Percentiles rank a stretch among this genome's conserved stretches.
Conservation (phyloP, 306 rosid genomes). For the Sechiopsis laciniata region DNA sequence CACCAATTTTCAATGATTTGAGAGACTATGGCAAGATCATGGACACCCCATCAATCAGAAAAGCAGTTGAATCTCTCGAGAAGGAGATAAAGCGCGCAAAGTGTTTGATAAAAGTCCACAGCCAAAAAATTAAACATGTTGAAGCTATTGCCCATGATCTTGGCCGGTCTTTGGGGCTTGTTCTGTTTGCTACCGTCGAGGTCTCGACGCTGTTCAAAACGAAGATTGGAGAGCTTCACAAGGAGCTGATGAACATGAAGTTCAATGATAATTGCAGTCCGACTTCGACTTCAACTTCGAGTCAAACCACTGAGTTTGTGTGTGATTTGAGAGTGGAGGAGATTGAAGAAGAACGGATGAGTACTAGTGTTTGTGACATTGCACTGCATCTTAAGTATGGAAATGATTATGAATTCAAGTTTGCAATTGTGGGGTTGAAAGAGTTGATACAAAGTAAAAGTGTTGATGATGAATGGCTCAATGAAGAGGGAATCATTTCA, state of each 20-base stretch:
- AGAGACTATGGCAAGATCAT: slow-evolving; percentile 34
- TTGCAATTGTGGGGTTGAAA: slow-evolving; percentile 46
- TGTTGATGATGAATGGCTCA: slow-evolving; percentile 40
- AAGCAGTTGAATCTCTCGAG: slow-evolving; percentile 72
- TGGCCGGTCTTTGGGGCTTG: slow-evolving; percentile 71
- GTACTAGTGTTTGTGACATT: slow-evolving; percentile 44
- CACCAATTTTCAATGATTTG: slow-evolving; percentile 51
- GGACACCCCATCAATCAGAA: slow-evolving; percentile 47
- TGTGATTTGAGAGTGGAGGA: slow-evolving; percentile 46
- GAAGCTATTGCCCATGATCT: slow-evolving; percentile 64
- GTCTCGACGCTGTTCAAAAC: slow-evolving; percentile 50
- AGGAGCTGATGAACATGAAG: slow-evolving; percentile 49
- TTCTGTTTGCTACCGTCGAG: slow-evolving; percentile 56
- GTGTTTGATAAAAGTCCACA: slow-evolving; percentile 34
- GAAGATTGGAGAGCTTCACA: slow-evolving; percentile 44
- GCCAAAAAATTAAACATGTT: slow-evolving; percentile 41
- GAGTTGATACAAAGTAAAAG: slow-evolving; percentile 40
- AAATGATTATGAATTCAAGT: slow-evolving; percentile 54
- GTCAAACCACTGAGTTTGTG: slow-evolving; percentile 36
- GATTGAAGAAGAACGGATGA: slow-evolving; percentile 41
- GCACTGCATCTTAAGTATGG: slow-evolving; percentile 62
- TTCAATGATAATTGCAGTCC: slow-evolving; percentile 39
- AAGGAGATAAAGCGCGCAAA: slow-evolving; percentile 47
- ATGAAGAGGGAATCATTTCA: slow-evolving; percentile 46
- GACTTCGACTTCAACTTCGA: slow-evolving; percentile 43